Conservation (phyloP, 305 asterid genomes). For the Fraxinus floribunda region DNA sequence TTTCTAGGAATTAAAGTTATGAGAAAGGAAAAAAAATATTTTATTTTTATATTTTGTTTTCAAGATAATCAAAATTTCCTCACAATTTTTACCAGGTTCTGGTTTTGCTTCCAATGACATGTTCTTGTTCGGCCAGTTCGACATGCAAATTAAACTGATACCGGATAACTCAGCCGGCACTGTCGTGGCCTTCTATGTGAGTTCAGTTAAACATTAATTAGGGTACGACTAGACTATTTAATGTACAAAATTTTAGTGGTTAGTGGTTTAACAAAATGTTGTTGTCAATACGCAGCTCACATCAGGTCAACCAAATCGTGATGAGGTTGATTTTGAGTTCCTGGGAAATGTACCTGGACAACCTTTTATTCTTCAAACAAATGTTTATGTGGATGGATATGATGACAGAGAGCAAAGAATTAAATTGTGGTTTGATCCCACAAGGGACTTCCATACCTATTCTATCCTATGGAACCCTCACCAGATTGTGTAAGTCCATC, state of each 20-base stretch:
- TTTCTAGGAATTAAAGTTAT: neutral
- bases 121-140: constrained; percentile 81
- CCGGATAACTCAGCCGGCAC: constrained; percentile 94
- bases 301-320: constrained; percentile 57
- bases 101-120: constrained; percentile 66
- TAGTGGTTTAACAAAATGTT: neutral
- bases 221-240: neutral
- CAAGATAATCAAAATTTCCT: neutral
- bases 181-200: constrained; percentile 76
- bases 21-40: neutral
- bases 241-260: neutral
- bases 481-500: constrained; percentile 75
- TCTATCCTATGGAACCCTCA: constrained; percentile 75
- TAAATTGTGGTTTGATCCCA: constrained; percentile 88
- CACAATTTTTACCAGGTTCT: constrained; percentile 40
- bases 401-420: constrained; percentile 75
- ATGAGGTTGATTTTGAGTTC: constrained; percentile 89
- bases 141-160: constrained; percentile 75
- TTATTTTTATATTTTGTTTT: neutral
- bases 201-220: constrained; percentile 14
- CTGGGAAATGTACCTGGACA: constrained; percentile 66
- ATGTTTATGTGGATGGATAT: constrained; percentile 66
- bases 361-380: constrained; percentile 71
- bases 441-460: constrained; percentile 78
- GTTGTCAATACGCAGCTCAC: constrained; percentile 47